Percentiles rank a stretch among this genome's conserved stretches.
phyloP scores from a whole-genome alignment of 108 stramenopile species.

The Tribonema minus region DNA sequence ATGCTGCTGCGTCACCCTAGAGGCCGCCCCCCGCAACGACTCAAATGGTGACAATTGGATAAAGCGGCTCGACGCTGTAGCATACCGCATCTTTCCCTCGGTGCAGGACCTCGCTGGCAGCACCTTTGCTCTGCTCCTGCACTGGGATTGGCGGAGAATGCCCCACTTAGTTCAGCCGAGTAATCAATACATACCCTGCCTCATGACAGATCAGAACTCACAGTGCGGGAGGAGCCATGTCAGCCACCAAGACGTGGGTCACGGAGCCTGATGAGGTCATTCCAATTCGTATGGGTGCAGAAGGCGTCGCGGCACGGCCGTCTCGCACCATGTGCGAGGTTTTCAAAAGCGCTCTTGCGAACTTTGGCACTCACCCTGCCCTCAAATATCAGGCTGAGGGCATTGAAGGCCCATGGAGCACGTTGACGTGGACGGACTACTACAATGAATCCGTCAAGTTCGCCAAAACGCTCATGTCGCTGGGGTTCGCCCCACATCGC shows the following conservation, averaged over 20 bases:
- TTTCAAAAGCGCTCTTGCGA: slow-evolving; percentile 24
- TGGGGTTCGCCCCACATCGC: slow-evolving; percentile 62
- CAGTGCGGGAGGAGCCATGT: neutral
- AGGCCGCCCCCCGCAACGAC: no score
- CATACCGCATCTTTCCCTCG: no score
- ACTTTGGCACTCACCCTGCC: slow-evolving; percentile 36
- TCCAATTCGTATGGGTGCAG: slow-evolving; percentile 5
- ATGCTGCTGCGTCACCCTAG: no score
- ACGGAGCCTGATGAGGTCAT: slow-evolving; percentile 22
- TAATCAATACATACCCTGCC: no score
- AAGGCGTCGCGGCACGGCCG: neutral
- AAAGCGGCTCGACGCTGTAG: no score
- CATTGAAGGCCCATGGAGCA: neutral
- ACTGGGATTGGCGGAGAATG: no score
- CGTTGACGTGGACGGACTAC: slow-evolving; percentile 43
- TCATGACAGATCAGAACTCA: neutral
- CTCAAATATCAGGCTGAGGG: slow-evolving; percentile 34
- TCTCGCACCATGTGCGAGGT: slow-evolving; percentile 40
- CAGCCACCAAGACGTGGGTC: slow-evolving; percentile 5
- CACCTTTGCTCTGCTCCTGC: no score
- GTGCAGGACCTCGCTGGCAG: no score
- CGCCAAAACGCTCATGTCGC: slow-evolving; percentile 63
- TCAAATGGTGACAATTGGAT: no score
- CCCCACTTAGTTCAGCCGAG: no score
- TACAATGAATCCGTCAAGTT: slow-evolving; percentile 49